Percentiles rank a stretch among this genome's conserved stretches.
Conservation (phyloP, 2,329 filamentous ascomycete genomes). For the Ophiostoma ips region DNA sequence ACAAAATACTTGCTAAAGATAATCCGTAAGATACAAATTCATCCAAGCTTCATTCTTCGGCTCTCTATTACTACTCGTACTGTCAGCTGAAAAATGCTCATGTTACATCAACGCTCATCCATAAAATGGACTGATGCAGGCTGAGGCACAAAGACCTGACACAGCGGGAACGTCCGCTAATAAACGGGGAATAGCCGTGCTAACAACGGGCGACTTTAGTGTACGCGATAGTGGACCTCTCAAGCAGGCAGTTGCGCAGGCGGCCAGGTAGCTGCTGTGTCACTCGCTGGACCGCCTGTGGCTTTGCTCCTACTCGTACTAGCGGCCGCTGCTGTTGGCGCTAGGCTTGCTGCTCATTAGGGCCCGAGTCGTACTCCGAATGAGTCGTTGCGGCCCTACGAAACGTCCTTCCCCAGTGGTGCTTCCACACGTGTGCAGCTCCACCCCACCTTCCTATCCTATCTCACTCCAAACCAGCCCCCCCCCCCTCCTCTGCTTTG, state of each 20-base stretch:
- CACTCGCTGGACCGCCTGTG: neutral
- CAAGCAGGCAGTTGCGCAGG: neutral
- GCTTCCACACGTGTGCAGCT: conserved; percentile 8
- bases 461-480: no score
- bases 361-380: neutral
- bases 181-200: no score
- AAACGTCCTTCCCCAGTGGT: conserved; percentile 6
- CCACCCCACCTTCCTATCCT: conserved; percentile 4
- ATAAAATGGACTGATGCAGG: neutral
- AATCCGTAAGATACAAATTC: no score
- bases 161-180: no score
- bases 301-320: conserved; percentile 3
- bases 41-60: no score
- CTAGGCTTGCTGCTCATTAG: neutral
- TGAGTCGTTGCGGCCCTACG: conserved; percentile 2
- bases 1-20: no score
- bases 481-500: no score
- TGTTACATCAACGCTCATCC: no score
- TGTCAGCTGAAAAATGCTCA: no score
- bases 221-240: no score
- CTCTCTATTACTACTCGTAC: no score
- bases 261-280: neutral
- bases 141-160: neutral
- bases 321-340: conserved; percentile 7
- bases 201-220: no score